Evolutionary conservation across 2,329 filamentous ascomycete genomes (phyloP).

Genomic region (Penicillium brevicompactum): DNA sequence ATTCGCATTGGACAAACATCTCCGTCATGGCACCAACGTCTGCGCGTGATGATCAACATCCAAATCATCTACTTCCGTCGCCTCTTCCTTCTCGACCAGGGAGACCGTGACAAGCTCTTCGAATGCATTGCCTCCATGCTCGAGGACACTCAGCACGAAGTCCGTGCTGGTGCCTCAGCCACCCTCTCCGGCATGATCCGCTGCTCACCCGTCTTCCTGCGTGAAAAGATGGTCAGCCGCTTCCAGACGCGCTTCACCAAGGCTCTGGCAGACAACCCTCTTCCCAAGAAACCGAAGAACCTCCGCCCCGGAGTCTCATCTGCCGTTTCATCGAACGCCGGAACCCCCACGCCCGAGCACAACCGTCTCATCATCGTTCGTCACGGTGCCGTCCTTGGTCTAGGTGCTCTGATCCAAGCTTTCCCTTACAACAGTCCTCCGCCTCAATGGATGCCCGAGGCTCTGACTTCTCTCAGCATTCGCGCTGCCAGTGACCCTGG

Average conservation of each 20-base stretch:
- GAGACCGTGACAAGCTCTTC: constrained; percentile 79
- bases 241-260: constrained; percentile 79
- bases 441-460: constrained; percentile 89
- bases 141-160: constrained; percentile 86
- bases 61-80: constrained; percentile 98
- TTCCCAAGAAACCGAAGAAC: constrained; percentile 67
- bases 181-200: constrained; percentile 97
- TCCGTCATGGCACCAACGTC: constrained; percentile 89
- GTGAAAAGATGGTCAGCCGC: constrained; percentile 72
- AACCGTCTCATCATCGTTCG: constrained; percentile 78
- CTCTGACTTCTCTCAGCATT: constrained; percentile 80
- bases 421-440: constrained; percentile 96
- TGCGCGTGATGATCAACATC: constrained; percentile 95
- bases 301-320: constrained; percentile 42
- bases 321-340: constrained; percentile 46
- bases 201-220: constrained; percentile 81
- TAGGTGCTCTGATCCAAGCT: constrained; percentile 88
- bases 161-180: constrained; percentile 86
- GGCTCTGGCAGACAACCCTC: constrained; percentile 77
- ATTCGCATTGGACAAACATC: constrained; percentile 85
- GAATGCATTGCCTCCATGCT: constrained; percentile 96
- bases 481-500: constrained; percentile 86
- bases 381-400: constrained; percentile 87
- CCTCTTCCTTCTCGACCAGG: constrained; percentile 77
- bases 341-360: constrained; percentile 54